Evolutionary conservation across 768 basidiomycete species (phyloP).

Genomic region (Calvatia gigantea): DNA sequence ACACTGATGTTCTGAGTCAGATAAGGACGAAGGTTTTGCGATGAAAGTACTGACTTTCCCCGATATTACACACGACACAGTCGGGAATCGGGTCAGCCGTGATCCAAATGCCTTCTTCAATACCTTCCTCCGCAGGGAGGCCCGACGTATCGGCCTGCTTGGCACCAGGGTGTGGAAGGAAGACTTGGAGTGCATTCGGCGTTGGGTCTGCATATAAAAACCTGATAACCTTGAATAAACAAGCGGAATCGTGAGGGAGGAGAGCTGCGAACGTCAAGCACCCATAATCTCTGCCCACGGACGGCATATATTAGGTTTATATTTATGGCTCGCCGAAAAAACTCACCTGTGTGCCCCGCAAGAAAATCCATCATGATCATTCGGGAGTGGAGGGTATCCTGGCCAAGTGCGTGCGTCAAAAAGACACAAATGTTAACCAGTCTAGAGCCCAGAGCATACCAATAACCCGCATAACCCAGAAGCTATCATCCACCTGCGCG

Average conservation of each 20-base stretch:
- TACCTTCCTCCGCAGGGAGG: slow-evolving; percentile 49
- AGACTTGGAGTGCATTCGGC: slow-evolving; percentile 79
- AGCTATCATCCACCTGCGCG: slow-evolving; percentile 75
- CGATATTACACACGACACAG: slow-evolving; percentile 88
- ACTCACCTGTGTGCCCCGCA: slow-evolving; percentile 87
- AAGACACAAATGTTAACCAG: too few relatives aligned
- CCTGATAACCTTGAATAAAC: slow-evolving; percentile 32
- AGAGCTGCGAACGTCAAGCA: slow-evolving; percentile 66
- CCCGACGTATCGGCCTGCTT: slow-evolving; percentile 25
- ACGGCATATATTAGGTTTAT: background rate
- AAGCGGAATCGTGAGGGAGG: background rate
- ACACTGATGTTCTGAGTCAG: slow-evolving; percentile 48
- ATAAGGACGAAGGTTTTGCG: background rate
- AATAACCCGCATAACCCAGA: slow-evolving; percentile 87
- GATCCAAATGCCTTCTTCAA: slow-evolving; percentile 71
- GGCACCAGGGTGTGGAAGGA: slow-evolving; percentile 43
- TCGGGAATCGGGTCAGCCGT: slow-evolving; percentile 80
- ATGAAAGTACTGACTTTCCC: slow-evolving; percentile 64
- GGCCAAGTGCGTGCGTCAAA: background rate
- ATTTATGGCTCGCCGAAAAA: background rate
- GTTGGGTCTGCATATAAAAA: slow-evolving; percentile 85
- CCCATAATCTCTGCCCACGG: slow-evolving; percentile 71
- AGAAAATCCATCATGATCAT: slow-evolving; percentile 76
- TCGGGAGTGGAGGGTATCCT: slow-evolving; percentile 88
- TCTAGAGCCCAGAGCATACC: too few relatives aligned